phyloP scores from a whole-genome alignment of 2,329 filamentous ascomycete genomes.

The Colletotrichum sublineola region DNA sequence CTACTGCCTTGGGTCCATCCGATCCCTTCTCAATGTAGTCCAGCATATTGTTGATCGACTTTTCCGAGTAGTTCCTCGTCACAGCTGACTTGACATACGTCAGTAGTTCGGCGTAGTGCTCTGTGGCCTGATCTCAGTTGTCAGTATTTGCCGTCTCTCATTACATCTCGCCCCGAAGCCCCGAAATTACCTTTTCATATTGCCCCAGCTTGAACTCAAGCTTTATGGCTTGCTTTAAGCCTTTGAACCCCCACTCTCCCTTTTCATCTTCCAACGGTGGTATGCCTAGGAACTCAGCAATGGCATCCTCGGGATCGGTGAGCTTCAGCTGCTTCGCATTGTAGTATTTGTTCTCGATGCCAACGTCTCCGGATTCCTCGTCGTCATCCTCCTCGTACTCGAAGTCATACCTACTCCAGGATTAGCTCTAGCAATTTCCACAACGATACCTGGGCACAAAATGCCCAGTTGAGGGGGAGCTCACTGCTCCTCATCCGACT shows the following conservation, averaged over 20 bases:
- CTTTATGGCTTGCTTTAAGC: slow-evolving; percentile 97
- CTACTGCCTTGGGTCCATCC: slow-evolving; percentile 74
- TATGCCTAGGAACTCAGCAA: slow-evolving; percentile 92
- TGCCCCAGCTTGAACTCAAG: slow-evolving; percentile 92
- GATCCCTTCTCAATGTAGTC: slow-evolving; percentile 96
- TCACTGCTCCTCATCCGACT: slow-evolving; percentile 62
- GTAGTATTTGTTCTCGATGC: slow-evolving; percentile 99
- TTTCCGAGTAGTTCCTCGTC: slow-evolving; percentile 98
- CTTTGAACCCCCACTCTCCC: slow-evolving; percentile 99
- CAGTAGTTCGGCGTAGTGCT: slow-evolving; percentile 94
- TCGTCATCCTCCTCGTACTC: slow-evolving; percentile 96
- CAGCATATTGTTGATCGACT: slow-evolving; percentile 99
- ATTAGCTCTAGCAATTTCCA: slow-evolving; percentile 38
- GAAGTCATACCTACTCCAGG: slow-evolving; percentile 80
- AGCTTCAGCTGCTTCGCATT: slow-evolving; percentile 97
- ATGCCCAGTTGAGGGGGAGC: slow-evolving; percentile 28
- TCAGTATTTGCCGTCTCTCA: slow-evolving; percentile 15
- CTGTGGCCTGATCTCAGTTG: slow-evolving; percentile 73
- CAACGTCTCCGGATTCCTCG: slow-evolving; percentile 88
- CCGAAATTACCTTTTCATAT: slow-evolving; percentile 78
- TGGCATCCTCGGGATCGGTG: slow-evolving; percentile 87
- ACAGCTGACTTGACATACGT: slow-evolving; percentile 98
- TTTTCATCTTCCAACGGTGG: slow-evolving; percentile 89
- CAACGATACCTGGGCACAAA: neutral
- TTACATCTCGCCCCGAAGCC: neutral